Base-by-base conservation (phyloP, 2,329 filamentous ascomycete species). In the Apiospora malaysiana region DNA sequence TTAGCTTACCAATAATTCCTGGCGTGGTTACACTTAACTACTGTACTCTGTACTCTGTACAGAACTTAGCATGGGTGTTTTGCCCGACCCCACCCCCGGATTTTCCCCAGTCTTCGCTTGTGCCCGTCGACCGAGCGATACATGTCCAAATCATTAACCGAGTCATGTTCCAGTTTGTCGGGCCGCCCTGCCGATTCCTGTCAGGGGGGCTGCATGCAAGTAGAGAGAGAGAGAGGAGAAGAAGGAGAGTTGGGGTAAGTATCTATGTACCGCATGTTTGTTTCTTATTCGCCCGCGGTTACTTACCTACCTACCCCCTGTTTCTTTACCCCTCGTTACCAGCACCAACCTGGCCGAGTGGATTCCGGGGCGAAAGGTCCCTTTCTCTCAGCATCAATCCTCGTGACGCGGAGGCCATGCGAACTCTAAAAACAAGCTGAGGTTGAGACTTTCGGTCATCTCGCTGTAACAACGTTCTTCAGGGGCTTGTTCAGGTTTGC, bases 71-170 rank as follows among this genome's bases (percentile, higher is more conserved):
- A n/a, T n/a, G n/a, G n/a, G n/a, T n/a, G 14, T 14, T 14, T 27
- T n/a, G 32, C 7, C 16, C 32, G 1, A n/a, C 56, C 56, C 56
- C 56, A 63, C 56, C 56, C 56, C 56, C 56, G 56, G 32, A 63
- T 63, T 63, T 23, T n/a, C 32, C 51, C 56, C 56, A 63, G 37
- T 63, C 27, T n/a, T 63, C 56, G 56, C 56, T 63, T 63, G 56
- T n/a, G 56, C 56, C 56, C 56, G 56, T 63, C 32, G 42, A 45
- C 25, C 56, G 21, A 40, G 12, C 18, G 18, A n/a, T 32, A 40
- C 42, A 45, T 12, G 4, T 45, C 42, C 12, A 14, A n/a, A 32
- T 25, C 18, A 37, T 18, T 63, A 40, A n/a, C 18, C 56, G 56
- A 63, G 56, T 63, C 56, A 40, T 40, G 32, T 40, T 40, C 56